These are phyloP conservation scores for Lactarius psammicola DNA, from an alignment of 768 basidiomycete species.

Conservation along the genomic window DNA sequence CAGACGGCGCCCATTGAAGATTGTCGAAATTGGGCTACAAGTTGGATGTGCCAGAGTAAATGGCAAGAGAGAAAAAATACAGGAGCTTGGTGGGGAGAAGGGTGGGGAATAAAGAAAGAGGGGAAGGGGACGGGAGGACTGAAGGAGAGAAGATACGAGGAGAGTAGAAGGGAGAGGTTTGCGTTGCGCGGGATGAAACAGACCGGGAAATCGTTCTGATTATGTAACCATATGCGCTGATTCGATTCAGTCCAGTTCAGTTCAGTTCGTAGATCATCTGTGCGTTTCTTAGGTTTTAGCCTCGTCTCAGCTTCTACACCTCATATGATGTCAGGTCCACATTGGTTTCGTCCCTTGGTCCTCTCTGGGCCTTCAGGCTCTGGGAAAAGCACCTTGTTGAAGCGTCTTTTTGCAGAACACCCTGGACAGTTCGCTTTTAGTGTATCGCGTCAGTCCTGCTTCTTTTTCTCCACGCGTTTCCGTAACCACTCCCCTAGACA, in stretches of 20 bases:
- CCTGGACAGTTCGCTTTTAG: constrained; percentile 90
- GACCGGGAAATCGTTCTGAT: neutral
- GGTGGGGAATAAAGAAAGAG: constrained; percentile 20
- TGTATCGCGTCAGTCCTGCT: constrained; percentile 67
- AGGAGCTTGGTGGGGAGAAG: constrained; percentile 20
- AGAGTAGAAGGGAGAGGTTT: neutral
- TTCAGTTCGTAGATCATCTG: constrained; percentile 4
- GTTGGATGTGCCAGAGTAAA: constrained; percentile 11
- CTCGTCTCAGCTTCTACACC: neutral
- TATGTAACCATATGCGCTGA: neutral
- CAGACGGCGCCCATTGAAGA: constrained; percentile 75
- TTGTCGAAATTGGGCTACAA: constrained; percentile 16
- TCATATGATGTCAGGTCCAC: constrained; percentile 34
- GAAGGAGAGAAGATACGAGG: neutral
- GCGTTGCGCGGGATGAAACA: neutral
- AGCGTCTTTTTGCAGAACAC: constrained; percentile 72
- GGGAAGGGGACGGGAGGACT: neutral
- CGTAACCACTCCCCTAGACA: constrained; percentile 53
- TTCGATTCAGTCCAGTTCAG: neutral
- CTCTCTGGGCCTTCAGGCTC: constrained; percentile 92
- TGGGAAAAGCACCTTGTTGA: constrained; percentile 89
- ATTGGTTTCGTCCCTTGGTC: constrained; percentile 73
- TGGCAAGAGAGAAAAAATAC: constrained; percentile 19
- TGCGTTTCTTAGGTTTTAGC: too few species aligned
- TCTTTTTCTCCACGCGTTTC: constrained; percentile 5